Percentiles rank a stretch among this genome's conserved stretches.
phyloP scores from a whole-genome alignment of 2,329 filamentous ascomycete species.

The Xylaria sp. region DNA sequence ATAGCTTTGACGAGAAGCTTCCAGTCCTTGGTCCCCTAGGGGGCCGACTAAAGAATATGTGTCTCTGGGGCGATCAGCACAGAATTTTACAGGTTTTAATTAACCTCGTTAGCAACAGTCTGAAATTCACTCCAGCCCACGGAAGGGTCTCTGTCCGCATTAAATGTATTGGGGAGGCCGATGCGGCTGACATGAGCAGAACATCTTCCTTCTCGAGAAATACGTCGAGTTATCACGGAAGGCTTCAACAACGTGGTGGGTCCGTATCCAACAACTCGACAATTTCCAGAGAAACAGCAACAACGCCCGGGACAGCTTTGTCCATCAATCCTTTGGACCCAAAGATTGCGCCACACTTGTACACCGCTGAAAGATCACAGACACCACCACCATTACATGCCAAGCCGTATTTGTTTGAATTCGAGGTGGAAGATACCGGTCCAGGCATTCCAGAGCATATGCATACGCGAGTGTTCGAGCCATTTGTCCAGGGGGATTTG shows the following conservation, averaged over 20 bases:
- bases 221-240: slow-evolving; percentile 55
- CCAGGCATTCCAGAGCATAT: slow-evolving; percentile 83
- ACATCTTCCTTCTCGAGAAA: slow-evolving; percentile 62
- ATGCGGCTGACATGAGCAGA: slow-evolving; percentile 55
- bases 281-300: slow-evolving; percentile 54
- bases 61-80: slow-evolving; percentile 91
- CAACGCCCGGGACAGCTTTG: slow-evolving; percentile 61
- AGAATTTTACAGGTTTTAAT: slow-evolving; percentile 92
- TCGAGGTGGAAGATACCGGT: slow-evolving; percentile 88
- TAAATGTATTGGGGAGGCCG: slow-evolving; percentile 73
- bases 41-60: slow-evolving; percentile 82
- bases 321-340: slow-evolving; percentile 71
- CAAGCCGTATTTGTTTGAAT: slow-evolving; percentile 80
- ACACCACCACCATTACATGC: slow-evolving; percentile 70
- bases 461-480: slow-evolving; percentile 88
- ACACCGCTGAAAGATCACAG: slow-evolving; percentile 64
- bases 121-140: slow-evolving; percentile 86
- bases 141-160: slow-evolving; percentile 82
- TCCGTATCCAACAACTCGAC: slow-evolving; percentile 63
- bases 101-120: slow-evolving; percentile 88
- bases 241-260: slow-evolving; percentile 57
- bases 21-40: slow-evolving; percentile 72
- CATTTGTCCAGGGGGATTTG: slow-evolving; percentile 92
- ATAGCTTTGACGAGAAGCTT: slow-evolving; percentile 51
- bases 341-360: slow-evolving; percentile 59